phyloP scores from a whole-genome alignment of 176 grass and related monocot species.

The Cenchrus americanus region DNA sequence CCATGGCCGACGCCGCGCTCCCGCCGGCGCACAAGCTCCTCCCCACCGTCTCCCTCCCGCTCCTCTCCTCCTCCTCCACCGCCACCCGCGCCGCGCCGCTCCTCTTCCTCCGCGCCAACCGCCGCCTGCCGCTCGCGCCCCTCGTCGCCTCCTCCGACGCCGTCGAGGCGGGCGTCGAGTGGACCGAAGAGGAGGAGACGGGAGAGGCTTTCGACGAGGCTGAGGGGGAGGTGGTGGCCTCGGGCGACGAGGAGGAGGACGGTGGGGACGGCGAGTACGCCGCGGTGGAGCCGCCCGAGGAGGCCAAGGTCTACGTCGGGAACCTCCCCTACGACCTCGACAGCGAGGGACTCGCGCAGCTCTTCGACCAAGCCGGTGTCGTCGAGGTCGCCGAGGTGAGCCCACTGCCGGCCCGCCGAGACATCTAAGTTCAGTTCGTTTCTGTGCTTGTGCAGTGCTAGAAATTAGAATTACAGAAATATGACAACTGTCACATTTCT shows the following conservation, averaged over 20 bases:
- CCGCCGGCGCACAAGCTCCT: slow-evolving; percentile 32
- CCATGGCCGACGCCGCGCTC: slow-evolving; percentile 38
- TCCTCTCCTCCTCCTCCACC: slow-evolving; percentile 31
- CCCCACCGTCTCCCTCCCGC: slow-evolving; percentile 26
- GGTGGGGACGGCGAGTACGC: slow-evolving; percentile 27
- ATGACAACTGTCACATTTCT: not conserved
- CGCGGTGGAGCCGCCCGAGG: slow-evolving; percentile 45
- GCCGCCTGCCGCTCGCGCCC: slow-evolving; percentile 46
- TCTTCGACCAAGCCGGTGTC: slow-evolving; percentile 80
- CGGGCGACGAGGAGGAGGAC: slow-evolving; percentile 11
- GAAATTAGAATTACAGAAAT: not conserved
- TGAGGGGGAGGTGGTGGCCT: slow-evolving; percentile 15
- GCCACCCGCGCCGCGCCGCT: slow-evolving; percentile 35
- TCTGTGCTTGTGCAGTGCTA: not conserved
- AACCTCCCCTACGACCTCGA: slow-evolving; percentile 72
- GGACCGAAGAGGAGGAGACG: slow-evolving; percentile 29
- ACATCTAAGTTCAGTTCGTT: not conserved
- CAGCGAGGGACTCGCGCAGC: slow-evolving; percentile 70
- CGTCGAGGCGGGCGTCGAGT: slow-evolving; percentile 45
- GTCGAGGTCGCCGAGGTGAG: slow-evolving; percentile 92
- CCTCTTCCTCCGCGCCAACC: slow-evolving; percentile 51
- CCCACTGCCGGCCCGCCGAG: not conserved
- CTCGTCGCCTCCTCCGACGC: slow-evolving; percentile 48
- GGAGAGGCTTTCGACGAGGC: slow-evolving; percentile 43
- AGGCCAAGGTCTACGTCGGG: slow-evolving; percentile 73